These are phyloP conservation scores for Fusarium euwallaceae DNA, from an alignment of 2,329 filamentous ascomycete species.

Conservation along the genomic window DNA sequence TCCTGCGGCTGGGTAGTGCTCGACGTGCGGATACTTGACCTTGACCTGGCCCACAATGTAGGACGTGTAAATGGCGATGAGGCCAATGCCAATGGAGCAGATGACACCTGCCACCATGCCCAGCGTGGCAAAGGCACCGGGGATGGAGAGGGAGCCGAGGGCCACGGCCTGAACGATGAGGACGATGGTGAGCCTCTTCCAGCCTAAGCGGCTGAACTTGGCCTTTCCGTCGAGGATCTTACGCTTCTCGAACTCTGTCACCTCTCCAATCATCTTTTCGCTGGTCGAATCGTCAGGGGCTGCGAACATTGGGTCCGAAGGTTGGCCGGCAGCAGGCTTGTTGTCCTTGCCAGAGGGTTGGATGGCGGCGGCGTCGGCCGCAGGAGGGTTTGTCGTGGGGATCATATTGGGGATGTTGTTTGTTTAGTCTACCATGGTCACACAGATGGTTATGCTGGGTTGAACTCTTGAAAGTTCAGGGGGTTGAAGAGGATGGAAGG, in stretches of 20 bases:
- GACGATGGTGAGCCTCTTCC: constrained; percentile 44
- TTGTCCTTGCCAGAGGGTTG: constrained; percentile 20
- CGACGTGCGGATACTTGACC: constrained; percentile 64
- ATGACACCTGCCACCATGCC: constrained; percentile 54
- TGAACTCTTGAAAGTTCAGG: constrained; percentile 17
- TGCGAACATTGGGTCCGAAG: constrained; percentile 25
- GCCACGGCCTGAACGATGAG: constrained; percentile 44
- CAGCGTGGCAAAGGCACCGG: constrained; percentile 41
- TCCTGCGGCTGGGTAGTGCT: constrained; percentile 74
- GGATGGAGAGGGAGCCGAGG: constrained; percentile 43
- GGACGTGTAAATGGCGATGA: constrained; percentile 57
- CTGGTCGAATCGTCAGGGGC: constrained; percentile 32
- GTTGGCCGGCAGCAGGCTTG: constrained; percentile 12
- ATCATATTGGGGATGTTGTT: constrained; percentile 19
- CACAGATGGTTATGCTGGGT: constrained; percentile 25
- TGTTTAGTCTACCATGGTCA: constrained; percentile 39
- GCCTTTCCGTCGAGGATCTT: constrained; percentile 42
- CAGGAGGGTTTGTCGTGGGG: constrained; percentile 32
- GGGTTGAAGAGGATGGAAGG: too few species aligned
- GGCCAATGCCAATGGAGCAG: constrained; percentile 50
- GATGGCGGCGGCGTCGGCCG: constrained; percentile 31
- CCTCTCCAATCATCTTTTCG: constrained; percentile 42
- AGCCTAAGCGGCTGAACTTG: constrained; percentile 43
- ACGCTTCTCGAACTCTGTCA: constrained; percentile 43
- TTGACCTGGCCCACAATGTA: constrained; percentile 58